Percentiles rank a stretch among this genome's conserved stretches.
These are phyloP conservation scores for Helicocarpus griseus DNA, from an alignment of 2,329 filamentous ascomycete species.

Conservation along the genomic window DNA sequence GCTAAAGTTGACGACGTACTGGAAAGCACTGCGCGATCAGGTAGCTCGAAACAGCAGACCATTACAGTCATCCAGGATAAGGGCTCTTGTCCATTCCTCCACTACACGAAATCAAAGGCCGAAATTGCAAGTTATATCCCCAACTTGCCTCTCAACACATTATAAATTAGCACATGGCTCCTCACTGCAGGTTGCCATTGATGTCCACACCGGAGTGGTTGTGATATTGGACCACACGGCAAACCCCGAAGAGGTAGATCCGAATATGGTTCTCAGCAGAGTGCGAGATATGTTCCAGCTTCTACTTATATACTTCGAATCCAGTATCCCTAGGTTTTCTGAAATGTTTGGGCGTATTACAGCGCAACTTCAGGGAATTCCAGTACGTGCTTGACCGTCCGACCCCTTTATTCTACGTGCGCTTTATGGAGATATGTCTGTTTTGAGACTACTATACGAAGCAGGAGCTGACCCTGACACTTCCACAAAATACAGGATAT, in stretches of 20 bases:
- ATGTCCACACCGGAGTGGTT: background rate
- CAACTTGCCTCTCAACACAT: background rate
- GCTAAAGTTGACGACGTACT: background rate
- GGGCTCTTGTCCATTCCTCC: background rate
- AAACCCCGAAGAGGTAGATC: background rate
- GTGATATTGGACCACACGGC: background rate
- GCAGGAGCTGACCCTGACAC: no score
- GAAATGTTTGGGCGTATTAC: background rate
- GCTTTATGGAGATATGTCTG: no score
- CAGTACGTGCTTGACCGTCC: no score
- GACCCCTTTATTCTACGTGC: no score
- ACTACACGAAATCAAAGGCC: background rate
- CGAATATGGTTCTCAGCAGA: background rate
- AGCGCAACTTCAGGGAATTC: no score
- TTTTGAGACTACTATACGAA: no score
- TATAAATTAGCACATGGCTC: background rate
- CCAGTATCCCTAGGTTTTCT: background rate
- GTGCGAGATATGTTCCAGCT: background rate
- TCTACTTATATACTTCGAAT: background rate
- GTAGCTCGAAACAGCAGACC: background rate
- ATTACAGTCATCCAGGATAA: background rate
- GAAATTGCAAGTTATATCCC: background rate
- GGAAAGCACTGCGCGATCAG: background rate
- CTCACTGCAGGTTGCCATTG: background rate
- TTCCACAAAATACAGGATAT: no score